Base-by-base conservation (phyloP, 2,329 filamentous ascomycete genomes). In the Curvularia sp. region DNA sequence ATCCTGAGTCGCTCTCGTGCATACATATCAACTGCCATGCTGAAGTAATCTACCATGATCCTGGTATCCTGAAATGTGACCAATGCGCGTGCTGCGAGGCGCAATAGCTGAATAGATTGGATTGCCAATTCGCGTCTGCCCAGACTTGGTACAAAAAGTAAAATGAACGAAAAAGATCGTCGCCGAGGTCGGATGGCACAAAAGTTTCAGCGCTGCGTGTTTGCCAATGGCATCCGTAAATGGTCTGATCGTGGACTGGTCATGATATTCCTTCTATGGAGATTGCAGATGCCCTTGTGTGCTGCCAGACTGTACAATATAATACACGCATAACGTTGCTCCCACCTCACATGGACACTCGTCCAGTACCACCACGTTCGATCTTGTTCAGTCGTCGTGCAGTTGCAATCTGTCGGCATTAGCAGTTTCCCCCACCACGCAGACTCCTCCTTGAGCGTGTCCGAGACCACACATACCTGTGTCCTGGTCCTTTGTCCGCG, bases 401-500 rank as follows among this genome's bases (percentile, higher is more conserved):
- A 33, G 83, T 88, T 75, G 81, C 81, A 67, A 86, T 86, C 85
- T 87, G 47, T 35, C 26, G 38, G 31, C 26, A 46, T 70, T 55
- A 71, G 61, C 53, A 59, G 53, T 22, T 20, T 53, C 47, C 35
- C 24, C 38, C 31, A 46, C 38, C 30, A 20, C 18, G 15, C 46
- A 43, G 5, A 20, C 8, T 12, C 4, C 15, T 26, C 20, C 38
- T 31, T 28, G 13, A 44, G 22, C n/a, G 28, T 43, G 18, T 26
- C 24, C 15, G 30, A 18, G 4, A 30, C 47, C n/a, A 28, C 28
- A 55, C 68, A 43, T 54, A 88, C 86, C 82, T 90, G 94, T 75
- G 83, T 91, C 75, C 91, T 89, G 59, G 95, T 98, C 70, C 85
- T 87, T 81, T 99, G 95, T 68, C 95, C 95, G 67, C 95, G 86